These are phyloP conservation scores for Microsporum canis DNA, from an alignment of 2,329 filamentous ascomycete species.

Conservation along the genomic window DNA sequence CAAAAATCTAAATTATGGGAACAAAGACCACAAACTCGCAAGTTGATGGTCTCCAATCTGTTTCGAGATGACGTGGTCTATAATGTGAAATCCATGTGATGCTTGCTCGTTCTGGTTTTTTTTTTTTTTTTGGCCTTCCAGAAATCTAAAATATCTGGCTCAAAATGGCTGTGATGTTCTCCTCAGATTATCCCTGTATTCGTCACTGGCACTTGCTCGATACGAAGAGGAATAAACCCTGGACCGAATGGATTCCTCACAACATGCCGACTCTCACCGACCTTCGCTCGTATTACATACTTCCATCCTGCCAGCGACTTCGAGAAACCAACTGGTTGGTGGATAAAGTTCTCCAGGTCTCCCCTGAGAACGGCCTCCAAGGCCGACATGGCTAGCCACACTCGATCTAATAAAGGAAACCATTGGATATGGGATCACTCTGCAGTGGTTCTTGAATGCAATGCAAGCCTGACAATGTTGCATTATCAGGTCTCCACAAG, in stretches of 20 bases:
- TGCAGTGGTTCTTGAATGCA: neutral
- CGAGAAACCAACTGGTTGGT: neutral
- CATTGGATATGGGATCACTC: neutral
- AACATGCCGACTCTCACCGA: neutral
- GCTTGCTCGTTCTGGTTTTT: neutral
- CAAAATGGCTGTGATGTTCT: neutral
- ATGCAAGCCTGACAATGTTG: neutral
- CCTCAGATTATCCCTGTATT: neutral
- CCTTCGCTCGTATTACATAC: neutral
- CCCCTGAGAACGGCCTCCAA: neutral
- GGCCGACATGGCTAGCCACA: neutral
- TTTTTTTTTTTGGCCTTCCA: neutral
- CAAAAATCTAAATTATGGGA: neutral
- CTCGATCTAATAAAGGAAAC: neutral
- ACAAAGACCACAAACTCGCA: neutral
- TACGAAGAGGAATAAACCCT: neutral
- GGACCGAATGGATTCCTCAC: neutral
- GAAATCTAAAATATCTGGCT: neutral
- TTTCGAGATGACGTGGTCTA: neutral
- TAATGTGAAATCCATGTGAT: neutral
- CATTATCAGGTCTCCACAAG: neutral
- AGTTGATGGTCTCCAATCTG: neutral
- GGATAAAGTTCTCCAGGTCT: neutral
- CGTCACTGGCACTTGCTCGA: neutral
- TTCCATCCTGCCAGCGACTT: neutral